phyloP scores from a whole-genome alignment of 208 protist genomes.

The Balamuthia mandrillaris region DNA sequence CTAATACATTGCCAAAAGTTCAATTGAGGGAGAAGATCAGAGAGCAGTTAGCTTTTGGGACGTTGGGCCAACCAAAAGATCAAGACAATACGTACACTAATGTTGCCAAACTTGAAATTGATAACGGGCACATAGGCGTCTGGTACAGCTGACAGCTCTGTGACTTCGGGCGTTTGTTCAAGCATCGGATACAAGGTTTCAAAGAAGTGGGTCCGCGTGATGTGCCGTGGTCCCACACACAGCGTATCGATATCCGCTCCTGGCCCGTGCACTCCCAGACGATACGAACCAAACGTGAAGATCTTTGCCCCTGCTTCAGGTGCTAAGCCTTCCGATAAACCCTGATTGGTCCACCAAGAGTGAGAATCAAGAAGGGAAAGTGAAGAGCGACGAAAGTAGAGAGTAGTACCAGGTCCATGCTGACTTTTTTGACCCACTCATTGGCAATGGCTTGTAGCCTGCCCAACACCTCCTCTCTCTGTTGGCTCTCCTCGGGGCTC shows the following conservation, averaged over 20 bases:
- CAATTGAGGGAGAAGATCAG: too few species aligned
- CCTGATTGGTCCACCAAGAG: neutral
- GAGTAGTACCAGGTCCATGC: slow-evolving; percentile 45
- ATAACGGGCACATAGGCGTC: slow-evolving; percentile 95
- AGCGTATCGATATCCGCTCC: slow-evolving; percentile 93
- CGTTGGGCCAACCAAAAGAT: neutral
- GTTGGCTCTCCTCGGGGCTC: slow-evolving; percentile 27
- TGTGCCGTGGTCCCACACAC: slow-evolving; percentile 83
- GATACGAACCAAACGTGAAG: slow-evolving; percentile 96
- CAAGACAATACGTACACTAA: slow-evolving; percentile 64
- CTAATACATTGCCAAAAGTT: neutral
- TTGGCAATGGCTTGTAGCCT: slow-evolving; percentile 56
- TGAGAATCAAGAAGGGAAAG: neutral
- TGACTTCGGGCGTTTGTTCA: slow-evolving; percentile 52
- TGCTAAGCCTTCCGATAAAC: slow-evolving; percentile 79
- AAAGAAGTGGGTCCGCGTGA: slow-evolving; percentile 92
- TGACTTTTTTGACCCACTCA: slow-evolving; percentile 56
- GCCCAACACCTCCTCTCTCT: slow-evolving; percentile 60
- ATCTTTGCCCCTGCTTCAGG: slow-evolving; percentile 85
- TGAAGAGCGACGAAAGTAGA: neutral
- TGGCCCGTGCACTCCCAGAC: slow-evolving; percentile 93
- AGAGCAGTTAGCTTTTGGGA: too few species aligned
- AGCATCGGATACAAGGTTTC: slow-evolving; percentile 79
- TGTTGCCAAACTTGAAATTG: slow-evolving; percentile 89
- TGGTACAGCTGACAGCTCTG: slow-evolving; percentile 70